These are phyloP conservation scores for Leptographium galeiforme DNA, from an alignment of 2,329 filamentous ascomycete species.

Conservation along the genomic window DNA sequence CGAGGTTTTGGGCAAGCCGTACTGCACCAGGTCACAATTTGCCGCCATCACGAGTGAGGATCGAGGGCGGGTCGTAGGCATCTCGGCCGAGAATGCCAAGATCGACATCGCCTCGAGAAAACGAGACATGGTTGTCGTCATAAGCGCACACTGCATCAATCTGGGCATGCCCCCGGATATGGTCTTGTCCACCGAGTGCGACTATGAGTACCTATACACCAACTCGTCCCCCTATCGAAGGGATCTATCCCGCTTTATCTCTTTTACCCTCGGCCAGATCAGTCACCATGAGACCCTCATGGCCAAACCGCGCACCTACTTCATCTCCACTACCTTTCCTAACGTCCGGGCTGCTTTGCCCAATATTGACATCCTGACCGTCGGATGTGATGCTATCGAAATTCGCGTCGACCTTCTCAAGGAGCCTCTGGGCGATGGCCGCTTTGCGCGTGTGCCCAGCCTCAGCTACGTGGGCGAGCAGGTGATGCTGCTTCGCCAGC, in stretches of 20 bases:
- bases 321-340: slow-evolving; percentile 80
- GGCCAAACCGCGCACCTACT: slow-evolving; percentile 65
- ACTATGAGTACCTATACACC: slow-evolving; percentile 81
- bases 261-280: slow-evolving; percentile 67
- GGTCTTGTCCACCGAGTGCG: slow-evolving; percentile 52
- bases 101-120: slow-evolving; percentile 44
- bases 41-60: slow-evolving; percentile 39
- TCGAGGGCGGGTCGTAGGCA: slow-evolving; percentile 53
- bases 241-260: slow-evolving; percentile 66
- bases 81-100: slow-evolving; percentile 43
- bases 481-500: slow-evolving; percentile 68
- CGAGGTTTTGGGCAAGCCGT: slow-evolving; percentile 65
- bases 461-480: slow-evolving; percentile 77
- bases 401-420: slow-evolving; percentile 70
- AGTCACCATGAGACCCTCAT: slow-evolving; percentile 65
- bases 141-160: slow-evolving; percentile 66
- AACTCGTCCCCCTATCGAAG: slow-evolving; percentile 57
- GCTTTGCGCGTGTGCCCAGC: slow-evolving; percentile 55
- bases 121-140: slow-evolving; percentile 46
- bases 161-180: slow-evolving; percentile 56
- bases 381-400: slow-evolving; percentile 76
- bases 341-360: slow-evolving; percentile 72
- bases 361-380: slow-evolving; percentile 76
- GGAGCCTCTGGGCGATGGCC: slow-evolving; percentile 52
- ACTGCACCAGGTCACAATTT: slow-evolving; percentile 43